Evolutionary conservation across 2,329 filamentous ascomycete genomes (phyloP), one percentile per base, ranked within the genome.

Genomic region (Didymella glomerata): DNA sequence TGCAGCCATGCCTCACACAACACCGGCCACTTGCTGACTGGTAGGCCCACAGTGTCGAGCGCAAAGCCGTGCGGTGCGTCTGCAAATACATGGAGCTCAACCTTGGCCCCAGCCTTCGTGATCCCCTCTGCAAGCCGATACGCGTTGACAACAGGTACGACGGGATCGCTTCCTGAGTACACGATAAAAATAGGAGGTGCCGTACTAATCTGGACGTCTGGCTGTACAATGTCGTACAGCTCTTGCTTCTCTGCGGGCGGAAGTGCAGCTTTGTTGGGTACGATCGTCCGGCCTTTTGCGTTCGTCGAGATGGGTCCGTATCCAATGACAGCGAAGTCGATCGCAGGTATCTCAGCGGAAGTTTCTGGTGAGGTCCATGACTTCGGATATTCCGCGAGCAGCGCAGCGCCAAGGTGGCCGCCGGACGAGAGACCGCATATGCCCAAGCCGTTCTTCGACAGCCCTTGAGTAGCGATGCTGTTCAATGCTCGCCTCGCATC

Each of bases 51-150:
- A 1, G 63, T 68, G 44, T 70, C 66, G 11, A 68, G 7, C 2
- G 50, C 67, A 50, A 68, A 69, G 9, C 66, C 61, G 38, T 69
- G 66, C 44, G 65, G 67, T 32, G 67, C 67, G 32, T 68, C 64
- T 14, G 54, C 57, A 47, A 68, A 69, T 7, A 69, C 54, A 48
- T 68, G 65, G n/a, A 68, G 38, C 14, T 69, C 67, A 1, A 66
- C 65, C 11, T 30, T 20, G 3, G 34, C 58, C 24, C 63, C 62
- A 2, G 38, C 51, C 45, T 58, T 57, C 2, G 40, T 38, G 1
- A 68, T 32, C 0, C 58, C 62, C 54, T 66, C 62, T 10, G 65
- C 63, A 7, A 66, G 48, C 22, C 65, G 42, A 44, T 65, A 68
- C 30, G 65, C 65, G 49, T 69, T 69, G 2, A 60, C 48, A 1